These are phyloP conservation scores for Marchantia polymorpha DNA, from an alignment of 225 moss, liverwort and hornwort genomes.

Conservation along the genomic window DNA sequence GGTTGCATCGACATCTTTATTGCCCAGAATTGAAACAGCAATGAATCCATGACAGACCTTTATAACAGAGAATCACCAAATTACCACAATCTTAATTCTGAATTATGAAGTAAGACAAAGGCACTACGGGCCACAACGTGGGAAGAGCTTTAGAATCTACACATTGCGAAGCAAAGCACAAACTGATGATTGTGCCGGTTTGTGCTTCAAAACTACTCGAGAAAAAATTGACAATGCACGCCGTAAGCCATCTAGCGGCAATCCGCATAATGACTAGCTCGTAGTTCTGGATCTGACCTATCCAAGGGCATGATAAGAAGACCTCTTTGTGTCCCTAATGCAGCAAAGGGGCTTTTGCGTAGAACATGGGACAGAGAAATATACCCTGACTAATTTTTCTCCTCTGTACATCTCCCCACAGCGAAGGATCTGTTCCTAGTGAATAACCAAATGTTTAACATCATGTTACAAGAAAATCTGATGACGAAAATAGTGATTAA, in stretches of 20 bases:
- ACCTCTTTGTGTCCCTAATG: not conserved
- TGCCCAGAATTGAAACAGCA: slow-evolving; percentile 5
- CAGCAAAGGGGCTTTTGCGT: slow-evolving; percentile 7
- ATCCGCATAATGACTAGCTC: not conserved
- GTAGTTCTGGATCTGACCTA: slow-evolving; percentile 1
- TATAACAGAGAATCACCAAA: not conserved
- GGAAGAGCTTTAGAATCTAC: slow-evolving; percentile 6
- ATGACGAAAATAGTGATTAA: not conserved
- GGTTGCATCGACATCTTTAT: not conserved
- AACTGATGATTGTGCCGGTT: not conserved
- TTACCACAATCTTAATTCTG: not conserved
- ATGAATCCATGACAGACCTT: not conserved
- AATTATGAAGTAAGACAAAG: not conserved
- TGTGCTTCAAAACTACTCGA: slow-evolving; percentile 7
- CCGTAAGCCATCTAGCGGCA: not conserved
- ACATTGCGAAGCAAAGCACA: not conserved
- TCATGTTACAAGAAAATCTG: slow-evolving; percentile 15
- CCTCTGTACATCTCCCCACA: slow-evolving; percentile 18
- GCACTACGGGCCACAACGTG: not conserved
- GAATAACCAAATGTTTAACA: slow-evolving; percentile 2
- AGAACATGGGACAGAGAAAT: slow-evolving; percentile 5
- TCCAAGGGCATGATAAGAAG: not conserved
- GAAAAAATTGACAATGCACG: slow-evolving; percentile 5
- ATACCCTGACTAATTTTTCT: slow-evolving; percentile 1
- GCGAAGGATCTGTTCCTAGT: slow-evolving; percentile 8